Base-by-base conservation (phyloP, 2,329 filamentous ascomycete genomes). In the Trichoderma atrobrunneum region DNA sequence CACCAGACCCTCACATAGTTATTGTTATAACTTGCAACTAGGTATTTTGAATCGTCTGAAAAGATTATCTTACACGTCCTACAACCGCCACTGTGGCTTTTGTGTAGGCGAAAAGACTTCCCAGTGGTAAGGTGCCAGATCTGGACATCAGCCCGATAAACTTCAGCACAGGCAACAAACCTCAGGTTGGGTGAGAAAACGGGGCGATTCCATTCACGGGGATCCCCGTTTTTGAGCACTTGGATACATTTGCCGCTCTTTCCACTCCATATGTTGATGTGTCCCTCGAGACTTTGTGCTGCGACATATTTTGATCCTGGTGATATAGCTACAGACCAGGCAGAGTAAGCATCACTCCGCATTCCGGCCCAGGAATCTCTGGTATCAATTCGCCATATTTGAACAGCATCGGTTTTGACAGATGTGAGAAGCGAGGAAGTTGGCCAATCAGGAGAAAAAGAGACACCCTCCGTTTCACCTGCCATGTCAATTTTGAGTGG, bases 171-270 rank as follows among this genome's bases (percentile, higher is more conserved):
- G 39, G 62, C 39, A 28, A 51, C 1, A 51, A 11, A 28, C 11
- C 34, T 18, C 3, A 7, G 18, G 10, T 65, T 11, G 0, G 62
- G 26, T 5, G 62, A 65, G 26, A 64, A 64, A 28, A 32, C 5
- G 14, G 6, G 26, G 18, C 2, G 4, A 6, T 1, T 2, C 4
- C 10, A 2, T 5, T 26, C 26, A 0, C 1, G 0, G 2, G 4
- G 4, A 7, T 11, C 1, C 5, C 18, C 1, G 5, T 1, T 7
- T 21, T 32, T 8, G 3, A 64, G 18, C 11, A 5, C 26, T 3
- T 6, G 26, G 32, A 32, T 16, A 14, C 28, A 18, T n/a, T 64
- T 28, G 10, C 62, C 62, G 2, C 7, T 54, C n/a, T 51, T 34
- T 10, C 39, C 26, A 65, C 12, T 18, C 62, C 62, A 54, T 32